Evolutionary conservation across 768 basidiomycete species (phyloP), one percentile per base, ranked within the genome.

Genomic region (Amanita muscaria): DNA sequence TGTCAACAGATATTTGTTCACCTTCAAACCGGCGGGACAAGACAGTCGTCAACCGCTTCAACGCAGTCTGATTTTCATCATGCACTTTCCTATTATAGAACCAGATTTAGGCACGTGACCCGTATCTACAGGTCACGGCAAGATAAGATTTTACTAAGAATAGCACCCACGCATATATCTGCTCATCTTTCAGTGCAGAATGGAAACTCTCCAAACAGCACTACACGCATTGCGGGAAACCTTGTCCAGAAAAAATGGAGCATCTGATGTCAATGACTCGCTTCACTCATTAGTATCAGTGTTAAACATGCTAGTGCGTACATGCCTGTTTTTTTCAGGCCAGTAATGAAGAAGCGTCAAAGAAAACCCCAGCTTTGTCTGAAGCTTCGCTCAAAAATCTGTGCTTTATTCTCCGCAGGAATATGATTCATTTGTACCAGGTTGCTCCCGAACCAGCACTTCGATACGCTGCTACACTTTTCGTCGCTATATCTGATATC

Each of bases 361-460:
- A 7, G 76, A 73, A 65, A 71, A 40, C 59, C 64, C 62, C 67
- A 2, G 47, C 61, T 2, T 54, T 66, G 11, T 68, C 72, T 11
- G 33, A 57, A n/a, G 51, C 62, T 43, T 61, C 62, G 18, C 55
- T 67, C n/a, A 55, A 53, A 19, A 68, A 64, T 44, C 57, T 79
- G 36, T 51, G 60, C 4, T 52, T 56, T 3, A 57, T 69, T 40
- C 62, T 79, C 34, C 68, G 74, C 42, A 53, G 60, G 31, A 63
- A 65, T 18, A 53, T 79, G 30, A 49, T 66, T 32, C 65, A 66
- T n/a, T 52, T 79, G 5, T 80, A 78, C 46, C 52, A 54, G 24
- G 51, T 55, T 7, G 64, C 68, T 48, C 61, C 66, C 0, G 52
- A 53, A 32, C 61, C 63, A 19, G 59, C 73, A 3, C 56, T 80